These are phyloP conservation scores for Samsoniella hepiali DNA, from an alignment of 2,329 filamentous ascomycete species.

Conservation along the genomic window DNA sequence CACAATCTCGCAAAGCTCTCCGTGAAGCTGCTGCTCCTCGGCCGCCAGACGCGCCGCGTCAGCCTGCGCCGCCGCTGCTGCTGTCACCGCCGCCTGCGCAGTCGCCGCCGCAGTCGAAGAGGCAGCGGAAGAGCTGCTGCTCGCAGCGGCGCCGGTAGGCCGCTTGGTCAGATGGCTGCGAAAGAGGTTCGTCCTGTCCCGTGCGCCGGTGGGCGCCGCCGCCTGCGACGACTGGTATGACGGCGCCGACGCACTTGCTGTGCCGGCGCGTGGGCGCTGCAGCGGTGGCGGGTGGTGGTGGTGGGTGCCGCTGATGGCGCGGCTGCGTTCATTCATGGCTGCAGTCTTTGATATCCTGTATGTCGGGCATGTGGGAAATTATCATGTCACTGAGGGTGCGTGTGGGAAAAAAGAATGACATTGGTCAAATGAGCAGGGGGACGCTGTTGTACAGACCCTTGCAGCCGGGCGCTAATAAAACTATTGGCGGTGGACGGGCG, in stretches of 20 bases:
- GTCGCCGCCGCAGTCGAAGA: conserved; percentile 42
- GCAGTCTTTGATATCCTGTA: neutral
- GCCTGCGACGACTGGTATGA: neutral
- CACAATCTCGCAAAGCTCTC: conserved; percentile 54
- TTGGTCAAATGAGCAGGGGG: neutral
- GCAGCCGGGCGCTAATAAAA: neutral
- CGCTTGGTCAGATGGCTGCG: conserved; percentile 57
- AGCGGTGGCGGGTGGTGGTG: conserved; percentile 3
- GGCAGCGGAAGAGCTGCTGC: conserved; percentile 43
- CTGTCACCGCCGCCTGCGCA: conserved; percentile 25
- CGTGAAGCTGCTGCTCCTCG: conserved; percentile 32
- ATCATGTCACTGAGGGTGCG: neutral
- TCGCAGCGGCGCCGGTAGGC: conserved; percentile 40
- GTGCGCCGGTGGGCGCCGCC: conserved; percentile 1
- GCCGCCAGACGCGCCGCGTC: conserved; percentile 50
- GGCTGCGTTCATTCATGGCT: conserved; percentile 18
- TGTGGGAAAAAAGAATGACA: neutral
- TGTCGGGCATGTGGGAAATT: neutral
- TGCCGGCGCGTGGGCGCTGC: conserved; percentile 8
- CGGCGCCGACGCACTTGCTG: neutral
- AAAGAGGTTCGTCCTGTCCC: conserved; percentile 47
- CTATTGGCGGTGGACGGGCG: conserved; percentile 26
- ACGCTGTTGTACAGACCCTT: neutral
- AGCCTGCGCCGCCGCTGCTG: conserved; percentile 27
- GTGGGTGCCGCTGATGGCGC: neutral